Evolutionary conservation across 768 basidiomycete species (phyloP).

Genomic region (Rhodotorula sphaerocarpa): DNA sequence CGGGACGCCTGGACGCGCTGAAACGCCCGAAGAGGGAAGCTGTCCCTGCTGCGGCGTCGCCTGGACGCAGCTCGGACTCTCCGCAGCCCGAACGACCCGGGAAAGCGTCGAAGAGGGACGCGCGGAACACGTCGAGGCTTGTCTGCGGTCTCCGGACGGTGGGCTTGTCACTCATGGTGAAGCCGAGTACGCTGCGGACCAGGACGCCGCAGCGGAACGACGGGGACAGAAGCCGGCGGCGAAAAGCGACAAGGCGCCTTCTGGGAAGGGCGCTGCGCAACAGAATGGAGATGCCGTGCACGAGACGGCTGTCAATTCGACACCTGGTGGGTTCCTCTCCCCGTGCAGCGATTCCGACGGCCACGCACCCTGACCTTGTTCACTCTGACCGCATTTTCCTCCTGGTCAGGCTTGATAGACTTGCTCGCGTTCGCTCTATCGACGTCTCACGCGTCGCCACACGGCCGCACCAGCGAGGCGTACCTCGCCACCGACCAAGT

Average conservation of each 20-base stretch:
- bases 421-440: not conserved
- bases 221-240: no score
- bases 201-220: not conserved
- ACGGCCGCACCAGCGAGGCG: slow-evolving; percentile 13
- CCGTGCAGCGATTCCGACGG: not conserved
- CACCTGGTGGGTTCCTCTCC: not conserved
- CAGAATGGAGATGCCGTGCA: no score
- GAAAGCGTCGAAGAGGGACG: not conserved
- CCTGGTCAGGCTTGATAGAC: slow-evolving; percentile 10
- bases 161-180: not conserved
- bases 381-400: no score
- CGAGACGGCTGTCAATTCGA: not conserved
- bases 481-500: slow-evolving; percentile 5
- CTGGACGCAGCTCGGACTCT: not conserved
- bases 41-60: slow-evolving; percentile 19
- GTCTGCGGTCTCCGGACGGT: not conserved
- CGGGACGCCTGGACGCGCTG: no score
- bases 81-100: no score
- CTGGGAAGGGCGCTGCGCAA: no score
- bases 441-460: not conserved
- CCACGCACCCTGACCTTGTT: no score
- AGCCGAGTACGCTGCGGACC: not conserved
- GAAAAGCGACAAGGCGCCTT: no score
- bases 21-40: no score
- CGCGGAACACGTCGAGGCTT: not conserved